A percentile compares a stretch with the other conserved stretches of the same genome.
These are phyloP conservation scores for Coniosporium apollinis DNA, from an alignment of 495 filamentous ascomycete genomes.

Conservation along the genomic window DNA sequence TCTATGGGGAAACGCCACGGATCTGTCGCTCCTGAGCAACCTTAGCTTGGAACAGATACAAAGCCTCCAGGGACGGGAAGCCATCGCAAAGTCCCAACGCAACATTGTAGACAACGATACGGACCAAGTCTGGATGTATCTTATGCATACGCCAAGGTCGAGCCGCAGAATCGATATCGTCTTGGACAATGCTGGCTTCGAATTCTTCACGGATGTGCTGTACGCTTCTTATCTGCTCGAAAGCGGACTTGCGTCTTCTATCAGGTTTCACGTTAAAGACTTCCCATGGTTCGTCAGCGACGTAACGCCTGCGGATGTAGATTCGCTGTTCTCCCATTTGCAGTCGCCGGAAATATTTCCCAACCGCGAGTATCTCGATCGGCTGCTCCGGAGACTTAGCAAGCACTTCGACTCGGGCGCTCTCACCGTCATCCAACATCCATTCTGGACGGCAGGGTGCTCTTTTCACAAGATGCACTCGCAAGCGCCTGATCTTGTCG, in stretches of 20 bases:
- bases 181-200: slow-evolving; percentile 3
- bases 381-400: no score
- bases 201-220: slow-evolving; percentile 1
- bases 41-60: not conserved
- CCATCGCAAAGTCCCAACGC: no score
- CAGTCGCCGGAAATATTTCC: no score
- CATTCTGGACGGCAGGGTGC: slow-evolving; percentile 76
- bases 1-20: slow-evolving; percentile 3
- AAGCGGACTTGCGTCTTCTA: not conserved
- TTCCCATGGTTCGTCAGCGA: slow-evolving; percentile 3
- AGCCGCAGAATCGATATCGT: slow-evolving; percentile 1
- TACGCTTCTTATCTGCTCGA: slow-evolving; percentile 1
- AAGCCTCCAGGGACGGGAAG: no score
- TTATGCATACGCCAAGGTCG: not conserved
- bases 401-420: no score
- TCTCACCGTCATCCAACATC: slow-evolving; percentile 66
- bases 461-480: slow-evolving; percentile 55
- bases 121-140: slow-evolving; percentile 2
- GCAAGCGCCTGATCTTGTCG: not conserved
- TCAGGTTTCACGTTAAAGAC: not conserved
- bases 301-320: not conserved
- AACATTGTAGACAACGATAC: no score
- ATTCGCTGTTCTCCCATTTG: no score
- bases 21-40: not conserved
- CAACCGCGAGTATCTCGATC: no score